Conservation (phyloP, 371 early-diverging fungal genomes). For the Coemansia sp. region DNA sequence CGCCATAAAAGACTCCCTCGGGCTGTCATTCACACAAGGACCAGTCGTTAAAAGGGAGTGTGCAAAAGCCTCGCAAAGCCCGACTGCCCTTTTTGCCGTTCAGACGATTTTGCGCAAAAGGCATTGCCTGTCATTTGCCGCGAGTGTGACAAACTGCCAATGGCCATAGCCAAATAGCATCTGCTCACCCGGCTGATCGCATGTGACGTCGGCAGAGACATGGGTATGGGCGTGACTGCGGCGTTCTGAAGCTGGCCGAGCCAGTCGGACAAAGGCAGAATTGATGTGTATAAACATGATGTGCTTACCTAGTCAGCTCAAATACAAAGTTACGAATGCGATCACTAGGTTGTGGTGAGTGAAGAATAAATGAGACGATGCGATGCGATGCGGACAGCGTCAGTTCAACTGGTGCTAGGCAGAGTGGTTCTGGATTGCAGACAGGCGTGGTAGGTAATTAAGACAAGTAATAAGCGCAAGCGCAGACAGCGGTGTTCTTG, state of each 20-base stretch:
- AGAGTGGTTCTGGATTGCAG: not conserved
- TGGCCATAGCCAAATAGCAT: not conserved
- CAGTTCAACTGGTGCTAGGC: not conserved
- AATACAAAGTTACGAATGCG: not conserved
- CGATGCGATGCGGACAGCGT: not conserved
- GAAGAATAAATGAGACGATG: not conserved
- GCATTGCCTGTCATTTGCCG: not conserved
- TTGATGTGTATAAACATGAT: not conserved
- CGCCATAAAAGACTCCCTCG: slow-evolving; percentile 2
- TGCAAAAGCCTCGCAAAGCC: not conserved
- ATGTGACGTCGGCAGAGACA: not conserved
- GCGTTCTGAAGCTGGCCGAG: not conserved
- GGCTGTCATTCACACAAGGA: not conserved
- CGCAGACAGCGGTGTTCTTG: not conserved
- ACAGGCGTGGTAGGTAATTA: not conserved
- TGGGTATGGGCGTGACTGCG: slow-evolving; percentile 1
- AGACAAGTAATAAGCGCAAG: not conserved
- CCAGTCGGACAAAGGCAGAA: not conserved
- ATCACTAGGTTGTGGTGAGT: not conserved
- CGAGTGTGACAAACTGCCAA: not conserved
- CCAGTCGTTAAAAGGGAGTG: not conserved
- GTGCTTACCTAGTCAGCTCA: slow-evolving; percentile 1
- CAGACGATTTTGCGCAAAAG: not conserved
- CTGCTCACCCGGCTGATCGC: not conserved
- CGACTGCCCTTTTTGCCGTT: not conserved